Evolutionary conservation across 495 filamentous ascomycete species (phyloP), one percentile per base, ranked within the genome.

Genomic region (Annulohypoxylon stygium): DNA sequence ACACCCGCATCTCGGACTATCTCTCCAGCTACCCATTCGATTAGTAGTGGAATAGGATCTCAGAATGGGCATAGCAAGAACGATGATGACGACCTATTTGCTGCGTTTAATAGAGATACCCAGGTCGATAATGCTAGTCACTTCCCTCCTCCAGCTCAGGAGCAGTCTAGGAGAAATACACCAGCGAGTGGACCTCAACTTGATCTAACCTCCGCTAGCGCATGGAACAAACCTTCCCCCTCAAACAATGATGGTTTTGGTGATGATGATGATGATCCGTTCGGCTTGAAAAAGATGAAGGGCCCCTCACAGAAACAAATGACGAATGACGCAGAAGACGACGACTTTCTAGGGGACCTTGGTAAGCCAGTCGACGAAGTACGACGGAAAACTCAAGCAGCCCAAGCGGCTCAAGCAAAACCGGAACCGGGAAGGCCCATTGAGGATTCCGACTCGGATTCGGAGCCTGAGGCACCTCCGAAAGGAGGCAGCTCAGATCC

Each of bases 341-440:
- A 97, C 76, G 95, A 99, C 77, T 91, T 99, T 41, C 85, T 99
- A 16, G 96, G 96, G 0, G 86, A 97, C 63, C 84, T 98, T 11
- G 93, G 86, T 11, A 95, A 93, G 68, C 95, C 96, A 0, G 93
- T 98, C 0, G 93, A 95, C 2, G 92, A 95, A 76, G 83, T 95
- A 30, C 83, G 81, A 18, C 75, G 78, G 37, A 83, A 82, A 51
- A 74, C 77, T 25, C 78, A 82, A 33, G 68, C 71, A 39, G 61
- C 86, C 16, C 78, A 82, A 30, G 67, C 71, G 37, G 61, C 86
- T 6, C 83, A 85, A 10, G 80, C 80, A 30, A 69, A 81, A 54
- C 80, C 84, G 16, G 80, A 85, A 33, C 79, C 82, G 4, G 83
- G 87, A 9, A 82, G 83, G 36, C 75, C 81, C 10, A 84, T 82